These are phyloP conservation scores for Mucor mucedo DNA, from an alignment of 371 early-diverging fungal species.

Conservation along the genomic window DNA sequence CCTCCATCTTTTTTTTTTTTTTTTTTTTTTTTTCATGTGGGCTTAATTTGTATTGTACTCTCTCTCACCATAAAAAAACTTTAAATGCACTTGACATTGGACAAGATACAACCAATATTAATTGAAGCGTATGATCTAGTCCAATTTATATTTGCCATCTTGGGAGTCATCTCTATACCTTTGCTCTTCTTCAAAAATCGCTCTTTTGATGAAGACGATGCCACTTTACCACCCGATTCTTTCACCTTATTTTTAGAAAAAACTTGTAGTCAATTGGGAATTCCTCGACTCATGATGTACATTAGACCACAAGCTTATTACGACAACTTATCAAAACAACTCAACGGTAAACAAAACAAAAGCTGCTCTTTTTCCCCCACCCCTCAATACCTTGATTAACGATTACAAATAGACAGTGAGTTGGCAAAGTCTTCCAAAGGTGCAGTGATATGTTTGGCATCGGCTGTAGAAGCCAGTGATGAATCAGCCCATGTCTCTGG, in stretches of 20 bases:
- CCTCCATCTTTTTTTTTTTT: no score
- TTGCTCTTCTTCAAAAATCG: conserved; percentile 21
- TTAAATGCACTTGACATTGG: conserved; percentile 25
- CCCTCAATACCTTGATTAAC: neutral
- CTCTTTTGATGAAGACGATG: conserved; percentile 19
- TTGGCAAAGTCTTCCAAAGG: conserved; percentile 15
- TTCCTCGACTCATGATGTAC: conserved; percentile 25
- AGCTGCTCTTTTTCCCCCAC: neutral
- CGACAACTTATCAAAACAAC: conserved; percentile 18
- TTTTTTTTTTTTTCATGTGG: conserved; percentile 1
- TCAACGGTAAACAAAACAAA: conserved; percentile 18
- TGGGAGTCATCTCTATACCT: conserved; percentile 26
- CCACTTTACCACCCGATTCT: conserved; percentile 19
- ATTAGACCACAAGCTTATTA: conserved; percentile 31
- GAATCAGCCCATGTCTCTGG: conserved; percentile 52
- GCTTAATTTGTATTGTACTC: neutral
- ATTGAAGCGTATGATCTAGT: conserved; percentile 18
- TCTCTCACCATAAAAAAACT: neutral
- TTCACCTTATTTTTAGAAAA: conserved; percentile 17
- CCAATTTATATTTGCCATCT: conserved; percentile 20
- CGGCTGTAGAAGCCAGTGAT: conserved; percentile 13
- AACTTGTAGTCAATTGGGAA: conserved; percentile 10
- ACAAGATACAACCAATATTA: conserved; percentile 12
- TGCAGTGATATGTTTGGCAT: conserved; percentile 26
- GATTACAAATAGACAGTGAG: conserved; percentile 19